phyloP scores from a whole-genome alignment of 208 protist species.

The Leishmania amazonensis region DNA sequence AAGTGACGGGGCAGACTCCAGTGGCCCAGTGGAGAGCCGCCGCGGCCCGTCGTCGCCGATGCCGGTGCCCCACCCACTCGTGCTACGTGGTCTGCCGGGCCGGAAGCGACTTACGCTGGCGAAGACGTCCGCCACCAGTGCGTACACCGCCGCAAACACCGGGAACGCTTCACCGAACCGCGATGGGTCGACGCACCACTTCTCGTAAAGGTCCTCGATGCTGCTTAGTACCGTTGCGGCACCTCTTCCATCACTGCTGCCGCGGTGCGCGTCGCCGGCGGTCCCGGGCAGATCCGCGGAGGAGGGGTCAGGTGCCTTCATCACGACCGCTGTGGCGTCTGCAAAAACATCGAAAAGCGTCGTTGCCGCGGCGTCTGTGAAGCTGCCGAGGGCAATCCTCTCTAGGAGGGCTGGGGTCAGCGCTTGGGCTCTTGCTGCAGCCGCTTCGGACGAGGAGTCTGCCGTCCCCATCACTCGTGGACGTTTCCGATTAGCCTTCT shows the following conservation, averaged over 20 bases:
- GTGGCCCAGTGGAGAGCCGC: neutral
- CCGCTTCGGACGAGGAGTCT: neutral
- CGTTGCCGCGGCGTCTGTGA: conserved; percentile 49
- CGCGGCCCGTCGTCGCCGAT: neutral
- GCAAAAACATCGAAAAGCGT: conserved; percentile 45
- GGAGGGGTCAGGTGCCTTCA: neutral
- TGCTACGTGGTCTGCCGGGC: neutral
- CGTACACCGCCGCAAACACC: conserved; percentile 52
- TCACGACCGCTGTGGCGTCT: conserved; percentile 21
- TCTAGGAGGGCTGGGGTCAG: conserved; percentile 49
- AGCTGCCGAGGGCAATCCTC: conserved; percentile 65
- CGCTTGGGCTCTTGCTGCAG: conserved; percentile 2
- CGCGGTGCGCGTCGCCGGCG: neutral
- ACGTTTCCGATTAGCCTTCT: conserved; percentile 14
- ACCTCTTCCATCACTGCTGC: conserved; percentile 1
- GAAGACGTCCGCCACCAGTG: conserved; percentile 54
- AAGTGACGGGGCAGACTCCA: neutral
- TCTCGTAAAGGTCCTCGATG: conserved; percentile 40
- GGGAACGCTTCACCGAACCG: conserved; percentile 68
- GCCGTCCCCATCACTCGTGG: neutral
- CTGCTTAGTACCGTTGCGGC: conserved; percentile 13
- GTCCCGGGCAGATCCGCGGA: neutral
- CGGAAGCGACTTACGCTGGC: conserved; percentile 15
- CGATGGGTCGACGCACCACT: conserved; percentile 39
- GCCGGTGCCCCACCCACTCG: neutral